Conservation (phyloP, 2,329 filamentous ascomycete genomes). For the Aspergillus udagawae region DNA sequence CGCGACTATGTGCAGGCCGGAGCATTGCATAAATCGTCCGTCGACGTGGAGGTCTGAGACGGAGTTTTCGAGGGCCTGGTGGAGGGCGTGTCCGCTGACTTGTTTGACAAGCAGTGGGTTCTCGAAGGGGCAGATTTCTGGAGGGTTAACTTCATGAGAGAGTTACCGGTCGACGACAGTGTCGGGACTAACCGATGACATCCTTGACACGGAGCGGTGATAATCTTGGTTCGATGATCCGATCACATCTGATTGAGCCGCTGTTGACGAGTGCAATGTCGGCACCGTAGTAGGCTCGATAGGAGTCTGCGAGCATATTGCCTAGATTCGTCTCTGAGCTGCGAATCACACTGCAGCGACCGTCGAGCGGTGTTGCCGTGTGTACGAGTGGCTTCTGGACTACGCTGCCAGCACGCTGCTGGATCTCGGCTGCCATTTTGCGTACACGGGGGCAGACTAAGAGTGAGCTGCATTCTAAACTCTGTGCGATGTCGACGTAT, state of each 20-base stretch:
- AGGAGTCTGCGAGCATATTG: conserved; percentile 22
- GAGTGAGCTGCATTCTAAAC: neutral
- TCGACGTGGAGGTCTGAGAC: conserved; percentile 23
- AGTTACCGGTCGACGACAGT: neutral
- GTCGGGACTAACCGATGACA: conserved; percentile 15
- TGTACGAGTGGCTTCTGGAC: conserved; percentile 17
- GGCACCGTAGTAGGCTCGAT: conserved; percentile 20
- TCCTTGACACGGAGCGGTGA: conserved; percentile 16
- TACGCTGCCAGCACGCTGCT: conserved; percentile 12
- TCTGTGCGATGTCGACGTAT: conserved; percentile 9
- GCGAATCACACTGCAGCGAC: conserved; percentile 14
- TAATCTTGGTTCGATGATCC: conserved; percentile 7
- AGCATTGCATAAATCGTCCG: conserved; percentile 22
- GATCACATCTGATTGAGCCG: conserved; percentile 21
- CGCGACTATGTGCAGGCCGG: conserved; percentile 13
- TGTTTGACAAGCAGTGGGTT: conserved; percentile 21
- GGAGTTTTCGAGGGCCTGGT: conserved; percentile 19
- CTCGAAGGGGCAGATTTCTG: conserved; percentile 21
- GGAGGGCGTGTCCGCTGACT: conserved; percentile 11
- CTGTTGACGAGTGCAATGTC: conserved; percentile 25
- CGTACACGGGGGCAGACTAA: neutral
- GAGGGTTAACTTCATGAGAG: too few relatives aligned
- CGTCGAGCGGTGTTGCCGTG: conserved; percentile 16
- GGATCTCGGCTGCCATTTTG: conserved; percentile 7
- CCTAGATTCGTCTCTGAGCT: conserved; percentile 23